Percentiles rank a stretch among this genome's conserved stretches.
Conservation (phyloP, 148 eudicot species). For the Camellia japonica region DNA sequence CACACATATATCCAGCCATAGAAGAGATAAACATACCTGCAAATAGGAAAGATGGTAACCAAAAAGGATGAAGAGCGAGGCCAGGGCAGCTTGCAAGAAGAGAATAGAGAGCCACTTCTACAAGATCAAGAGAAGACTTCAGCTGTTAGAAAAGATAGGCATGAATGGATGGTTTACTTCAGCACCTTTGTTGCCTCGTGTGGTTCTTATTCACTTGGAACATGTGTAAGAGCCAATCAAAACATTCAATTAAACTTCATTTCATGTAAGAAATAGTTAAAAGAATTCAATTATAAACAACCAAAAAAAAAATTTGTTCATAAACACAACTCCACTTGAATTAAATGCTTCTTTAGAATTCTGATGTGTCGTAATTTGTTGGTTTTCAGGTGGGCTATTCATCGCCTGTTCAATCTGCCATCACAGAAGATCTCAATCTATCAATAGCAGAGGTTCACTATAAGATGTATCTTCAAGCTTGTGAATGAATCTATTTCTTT, state of each 20-base stretch:
- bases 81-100: constrained; percentile 28
- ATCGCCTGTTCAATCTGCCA: constrained; percentile 75
- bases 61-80: constrained; percentile 35
- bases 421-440: constrained; percentile 65
- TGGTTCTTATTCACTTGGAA: constrained; percentile 88
- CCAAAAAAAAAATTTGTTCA: too few species aligned
- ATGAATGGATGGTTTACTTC: constrained; percentile 81
- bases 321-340: neutral
- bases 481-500: too few species aligned
- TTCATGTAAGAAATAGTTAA: neutral
- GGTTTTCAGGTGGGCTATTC: constrained; percentile 74
- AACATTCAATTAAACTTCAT: neutral
- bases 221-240: constrained; percentile 51
- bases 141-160: constrained; percentile 20
- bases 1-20: neutral
- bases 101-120: constrained; percentile 41
- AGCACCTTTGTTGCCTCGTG: constrained; percentile 85
- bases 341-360: neutral
- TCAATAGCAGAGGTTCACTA: constrained; percentile 68
- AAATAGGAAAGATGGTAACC: constrained; percentile 31
- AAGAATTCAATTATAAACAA: too few species aligned
- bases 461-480: neutral
- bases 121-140: constrained; percentile 6
- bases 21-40: neutral
- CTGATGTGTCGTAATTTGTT: constrained; percentile 3